A percentile compares a stretch with the other conserved stretches of the same genome.
Evolutionary conservation across 192 early-diverging fungal species (phyloP).

Genomic region (Coemansia erecta): DNA sequence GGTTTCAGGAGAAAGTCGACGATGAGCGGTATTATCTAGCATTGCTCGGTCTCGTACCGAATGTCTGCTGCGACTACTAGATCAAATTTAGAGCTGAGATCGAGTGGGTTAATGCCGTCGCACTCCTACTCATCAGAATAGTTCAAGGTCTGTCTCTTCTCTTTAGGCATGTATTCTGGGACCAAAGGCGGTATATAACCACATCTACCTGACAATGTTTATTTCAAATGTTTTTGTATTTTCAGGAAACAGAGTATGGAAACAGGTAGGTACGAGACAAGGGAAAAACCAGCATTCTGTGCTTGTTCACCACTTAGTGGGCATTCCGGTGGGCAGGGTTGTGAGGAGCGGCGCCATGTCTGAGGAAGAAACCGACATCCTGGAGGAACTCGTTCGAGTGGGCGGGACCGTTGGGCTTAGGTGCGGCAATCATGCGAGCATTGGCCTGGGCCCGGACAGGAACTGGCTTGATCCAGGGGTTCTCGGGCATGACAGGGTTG

Average conservation of each 20-base stretch:
- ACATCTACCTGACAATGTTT: too few relatives aligned
- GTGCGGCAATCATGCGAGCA: not conserved
- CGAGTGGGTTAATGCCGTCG: not conserved
- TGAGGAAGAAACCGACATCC: slow-evolving; percentile 22
- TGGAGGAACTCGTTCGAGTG: not conserved
- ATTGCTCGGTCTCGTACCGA: slow-evolving; percentile 30
- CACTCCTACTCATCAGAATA: not conserved
- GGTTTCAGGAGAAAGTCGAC: slow-evolving; percentile 9
- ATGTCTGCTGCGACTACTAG: slow-evolving; percentile 26
- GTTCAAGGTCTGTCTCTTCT: not conserved
- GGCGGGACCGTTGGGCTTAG: too few relatives aligned
- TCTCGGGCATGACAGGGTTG: slow-evolving; percentile 5
- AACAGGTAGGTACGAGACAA: too few relatives aligned
- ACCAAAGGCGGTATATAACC: not conserved
- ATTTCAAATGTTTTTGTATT: too few relatives aligned
- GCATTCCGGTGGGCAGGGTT: not conserved
- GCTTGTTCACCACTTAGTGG: too few relatives aligned
- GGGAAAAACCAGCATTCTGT: too few relatives aligned
- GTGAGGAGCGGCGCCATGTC: slow-evolving; percentile 2
- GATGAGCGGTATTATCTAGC: slow-evolving; percentile 15
- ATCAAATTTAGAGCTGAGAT: slow-evolving; percentile 9
- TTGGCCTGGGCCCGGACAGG: slow-evolving; percentile 1
- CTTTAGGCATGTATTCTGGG: not conserved
- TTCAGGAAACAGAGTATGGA: too few relatives aligned
- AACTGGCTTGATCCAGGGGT: slow-evolving; percentile 8